Percentiles rank a stretch among this genome's conserved stretches.
Evolutionary conservation across 2,329 filamentous ascomycete species (phyloP).

Genomic region (Grosmannia serpens): DNA sequence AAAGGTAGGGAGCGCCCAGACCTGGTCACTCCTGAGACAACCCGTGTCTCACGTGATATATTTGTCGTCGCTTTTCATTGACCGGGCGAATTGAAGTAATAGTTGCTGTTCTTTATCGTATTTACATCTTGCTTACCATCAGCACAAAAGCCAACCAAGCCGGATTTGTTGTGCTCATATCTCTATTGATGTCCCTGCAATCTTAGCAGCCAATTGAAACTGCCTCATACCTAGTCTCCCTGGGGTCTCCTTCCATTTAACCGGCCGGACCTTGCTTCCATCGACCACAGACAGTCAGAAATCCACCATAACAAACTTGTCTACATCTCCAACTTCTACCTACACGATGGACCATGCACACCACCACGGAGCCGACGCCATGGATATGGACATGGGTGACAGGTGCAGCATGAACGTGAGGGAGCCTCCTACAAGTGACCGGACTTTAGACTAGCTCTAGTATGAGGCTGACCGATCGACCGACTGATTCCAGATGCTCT

Average conservation of each 20-base stretch:
- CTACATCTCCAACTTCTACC: not conserved
- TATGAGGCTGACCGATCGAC: not conserved
- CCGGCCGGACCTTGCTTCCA: not conserved
- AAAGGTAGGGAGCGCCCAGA: too few species aligned
- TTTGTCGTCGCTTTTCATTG: too few species aligned
- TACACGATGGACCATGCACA: constrained; percentile 30
- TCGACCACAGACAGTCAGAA: not conserved
- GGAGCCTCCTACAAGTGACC: constrained; percentile 24
- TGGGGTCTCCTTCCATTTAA: not conserved
- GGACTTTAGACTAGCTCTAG: not conserved
- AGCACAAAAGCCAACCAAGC: not conserved
- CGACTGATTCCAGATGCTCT: constrained; percentile 63
- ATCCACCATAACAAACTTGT: not conserved
- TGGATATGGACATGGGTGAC: constrained; percentile 45
- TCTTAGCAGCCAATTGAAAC: constrained; percentile 8
- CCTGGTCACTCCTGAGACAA: too few species aligned
- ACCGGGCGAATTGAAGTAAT: not conserved
- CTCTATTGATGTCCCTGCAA: not conserved
- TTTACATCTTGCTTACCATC: not conserved
- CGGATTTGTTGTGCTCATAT: not conserved
- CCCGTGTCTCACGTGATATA: too few species aligned
- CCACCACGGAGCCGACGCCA: constrained; percentile 37
- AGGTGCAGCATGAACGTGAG: constrained; percentile 90
- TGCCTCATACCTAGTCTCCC: constrained; percentile 5
- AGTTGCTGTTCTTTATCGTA: not conserved